Conservation (phyloP, 164 flowering plant genomes). For the Dillenia suffruticosa region DNA sequence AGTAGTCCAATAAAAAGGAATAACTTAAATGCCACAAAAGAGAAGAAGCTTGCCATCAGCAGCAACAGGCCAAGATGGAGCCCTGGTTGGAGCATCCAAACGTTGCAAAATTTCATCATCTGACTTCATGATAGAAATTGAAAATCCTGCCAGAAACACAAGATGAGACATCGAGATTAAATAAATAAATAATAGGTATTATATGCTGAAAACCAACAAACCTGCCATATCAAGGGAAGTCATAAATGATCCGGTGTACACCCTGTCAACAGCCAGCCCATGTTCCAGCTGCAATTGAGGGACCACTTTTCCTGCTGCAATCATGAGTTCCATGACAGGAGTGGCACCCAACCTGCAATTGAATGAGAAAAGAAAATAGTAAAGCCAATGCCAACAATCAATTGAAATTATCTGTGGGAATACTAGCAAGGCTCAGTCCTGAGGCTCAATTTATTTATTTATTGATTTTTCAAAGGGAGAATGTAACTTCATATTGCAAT, state of each 20-base stretch:
- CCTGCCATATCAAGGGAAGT: conserved; percentile 99
- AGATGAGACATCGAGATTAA: conserved; percentile 4
- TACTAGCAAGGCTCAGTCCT: too few relatives aligned
- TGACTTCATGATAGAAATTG: conserved; percentile 85
- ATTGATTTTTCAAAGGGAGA: too few relatives aligned
- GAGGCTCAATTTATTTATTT: too few relatives aligned
- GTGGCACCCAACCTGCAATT: conserved; percentile 82
- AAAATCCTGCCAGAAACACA: conserved; percentile 55
- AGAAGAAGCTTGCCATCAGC: conserved; percentile 53
- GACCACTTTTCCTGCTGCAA: conserved; percentile 82
- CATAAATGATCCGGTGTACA: conserved; percentile 95
- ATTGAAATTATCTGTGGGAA: not conserved
- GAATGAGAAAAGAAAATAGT: not conserved
- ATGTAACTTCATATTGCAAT: too few relatives aligned
- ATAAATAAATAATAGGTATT: not conserved
- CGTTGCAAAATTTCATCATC: conserved; percentile 63
- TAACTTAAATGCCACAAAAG: not conserved
- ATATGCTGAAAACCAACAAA: conserved; percentile 16
- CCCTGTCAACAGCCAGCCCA: conserved; percentile 95
- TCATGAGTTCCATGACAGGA: conserved; percentile 87
- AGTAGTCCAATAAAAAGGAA: not conserved
- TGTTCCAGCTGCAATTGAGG: conserved; percentile 86
- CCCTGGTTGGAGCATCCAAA: conserved; percentile 85
- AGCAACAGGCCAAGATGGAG: conserved; percentile 95
- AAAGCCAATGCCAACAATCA: conserved; percentile 2